phyloP scores from a whole-genome alignment of 108 stramenopile genomes.

The Pseudonitzschia multiseries region DNA sequence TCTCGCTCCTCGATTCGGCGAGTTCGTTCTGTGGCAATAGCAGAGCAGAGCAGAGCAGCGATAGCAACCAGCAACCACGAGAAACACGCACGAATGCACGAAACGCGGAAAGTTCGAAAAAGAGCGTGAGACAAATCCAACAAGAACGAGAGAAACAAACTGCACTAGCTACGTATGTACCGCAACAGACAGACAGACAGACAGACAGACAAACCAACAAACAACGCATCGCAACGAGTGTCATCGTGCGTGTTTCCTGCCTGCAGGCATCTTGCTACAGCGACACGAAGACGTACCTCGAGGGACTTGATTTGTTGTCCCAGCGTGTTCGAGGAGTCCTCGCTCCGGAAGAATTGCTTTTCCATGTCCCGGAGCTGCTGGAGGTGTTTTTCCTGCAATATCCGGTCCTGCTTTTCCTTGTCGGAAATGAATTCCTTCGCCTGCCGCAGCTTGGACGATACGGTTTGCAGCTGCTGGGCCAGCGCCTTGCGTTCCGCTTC shows the following conservation, averaged over 20 bases:
- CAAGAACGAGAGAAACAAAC: background rate
- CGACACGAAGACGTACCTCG: conserved; percentile 40
- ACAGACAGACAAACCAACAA: background rate
- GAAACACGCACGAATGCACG: background rate
- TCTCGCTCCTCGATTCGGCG: conserved; percentile 50
- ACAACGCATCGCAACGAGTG: background rate
- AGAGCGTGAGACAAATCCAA: background rate
- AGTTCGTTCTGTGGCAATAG: conserved; percentile 39
- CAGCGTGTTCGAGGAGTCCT: conserved; percentile 40
- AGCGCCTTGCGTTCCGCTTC: conserved; percentile 49
- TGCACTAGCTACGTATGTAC: too few species aligned
- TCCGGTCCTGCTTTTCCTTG: conserved; percentile 25
- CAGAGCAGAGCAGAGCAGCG: background rate
- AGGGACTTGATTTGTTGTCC: conserved; percentile 34
- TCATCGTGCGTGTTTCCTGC: too few species aligned
- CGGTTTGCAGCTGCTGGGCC: conserved; percentile 36
- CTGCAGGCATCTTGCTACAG: too few species aligned
- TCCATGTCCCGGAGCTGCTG: conserved; percentile 33
- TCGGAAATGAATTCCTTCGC: conserved; percentile 47
- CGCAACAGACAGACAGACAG: background rate
- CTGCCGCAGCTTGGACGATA: conserved; percentile 45
- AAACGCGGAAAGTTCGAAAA: background rate
- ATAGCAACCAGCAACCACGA: background rate
- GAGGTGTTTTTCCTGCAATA: conserved; percentile 23
- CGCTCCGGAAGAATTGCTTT: conserved; percentile 29